These are phyloP conservation scores for Botrytis fabae DNA, from an alignment of 2,329 filamentous ascomycete genomes.

Conservation along the genomic window DNA sequence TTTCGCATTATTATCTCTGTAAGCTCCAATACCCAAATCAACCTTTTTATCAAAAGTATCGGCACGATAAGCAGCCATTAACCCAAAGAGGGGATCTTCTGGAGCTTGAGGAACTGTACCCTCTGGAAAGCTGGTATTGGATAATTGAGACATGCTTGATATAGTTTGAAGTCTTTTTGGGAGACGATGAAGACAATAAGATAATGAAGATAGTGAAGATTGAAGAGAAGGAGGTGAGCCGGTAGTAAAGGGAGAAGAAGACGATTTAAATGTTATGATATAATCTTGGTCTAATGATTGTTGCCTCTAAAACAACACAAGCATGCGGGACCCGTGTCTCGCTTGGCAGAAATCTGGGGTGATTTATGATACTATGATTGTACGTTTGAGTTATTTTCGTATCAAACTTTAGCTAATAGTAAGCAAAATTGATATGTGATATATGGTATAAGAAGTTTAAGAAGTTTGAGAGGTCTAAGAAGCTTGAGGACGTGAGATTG, in stretches of 20 bases:
- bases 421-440: neutral
- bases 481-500: neutral
- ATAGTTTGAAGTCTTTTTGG: slow-evolving; percentile 60
- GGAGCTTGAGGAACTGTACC: slow-evolving; percentile 84
- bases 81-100: slow-evolving; percentile 90
- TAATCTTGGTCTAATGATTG: slow-evolving; percentile 6
- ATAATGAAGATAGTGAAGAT: neutral
- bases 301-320: neutral
- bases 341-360: slow-evolving; percentile 26
- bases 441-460: neutral
- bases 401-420: neutral
- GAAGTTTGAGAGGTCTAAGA: neutral
- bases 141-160: slow-evolving; percentile 61
- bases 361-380: neutral
- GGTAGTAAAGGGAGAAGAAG: slow-evolving; percentile 18
- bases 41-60: slow-evolving; percentile 81
- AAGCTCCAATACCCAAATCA: slow-evolving; percentile 88
- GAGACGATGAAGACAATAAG: slow-evolving; percentile 36
- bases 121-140: slow-evolving; percentile 68
- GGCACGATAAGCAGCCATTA: slow-evolving; percentile 83
- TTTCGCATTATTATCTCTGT: slow-evolving; percentile 92
- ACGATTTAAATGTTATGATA: slow-evolving; percentile 26
- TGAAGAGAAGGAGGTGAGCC: slow-evolving; percentile 22
- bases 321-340: slow-evolving; percentile 15
- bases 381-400: neutral